Evolutionary conservation across 805 yeast genomes (phyloP), one percentile per base, ranked within the genome.

Genomic region (Metschnikowia reukaufii): DNA sequence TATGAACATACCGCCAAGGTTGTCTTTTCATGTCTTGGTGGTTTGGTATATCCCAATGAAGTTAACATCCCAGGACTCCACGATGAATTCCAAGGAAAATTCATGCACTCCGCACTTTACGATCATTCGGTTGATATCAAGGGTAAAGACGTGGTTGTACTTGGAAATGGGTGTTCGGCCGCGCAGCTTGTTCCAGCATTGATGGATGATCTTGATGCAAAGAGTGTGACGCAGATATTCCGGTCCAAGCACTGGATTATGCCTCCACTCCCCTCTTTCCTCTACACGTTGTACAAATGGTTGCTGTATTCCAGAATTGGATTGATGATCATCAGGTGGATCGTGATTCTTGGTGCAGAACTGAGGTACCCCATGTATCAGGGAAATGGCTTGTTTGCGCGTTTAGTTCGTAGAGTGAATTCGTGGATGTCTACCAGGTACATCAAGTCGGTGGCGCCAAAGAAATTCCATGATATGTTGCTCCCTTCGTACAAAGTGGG

Each of bases 131-230:
- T 67, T 9, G 57, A 61, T 16, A 58, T 71, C 48, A 60, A 66
- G 45, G 62, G 56, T 29, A 71, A 71, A 48, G 59, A 63, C 10
- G 73, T 71, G 10, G 60, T 68, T 6, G 74, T 70, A 10, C 55
- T 71, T 23, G 76, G 76, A 13, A 68, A 68, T 53, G 76, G 76
- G 2, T 71, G 76, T 46, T 68, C 74, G 4, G 75, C 74, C 1
- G 66, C 64, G 18, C 75, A 71, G 49, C 59, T 70, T n/a, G 54
- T 71, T 13, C 75, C 76, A 6, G 66, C 66, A 0, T 47, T 71
- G 25, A 54, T 71, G 51, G 61, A 60, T 35, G 58, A 62, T 9
- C 54, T 59, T 45, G 58, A 54, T 3, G 64, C 60, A 10, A 50
- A 60, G 43, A 51, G 61, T 4, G 54, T 71, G 5, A 60, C 63